Conservation (phyloP, 352 stramenopile species). For the Phytophthora sansomeana region DNA sequence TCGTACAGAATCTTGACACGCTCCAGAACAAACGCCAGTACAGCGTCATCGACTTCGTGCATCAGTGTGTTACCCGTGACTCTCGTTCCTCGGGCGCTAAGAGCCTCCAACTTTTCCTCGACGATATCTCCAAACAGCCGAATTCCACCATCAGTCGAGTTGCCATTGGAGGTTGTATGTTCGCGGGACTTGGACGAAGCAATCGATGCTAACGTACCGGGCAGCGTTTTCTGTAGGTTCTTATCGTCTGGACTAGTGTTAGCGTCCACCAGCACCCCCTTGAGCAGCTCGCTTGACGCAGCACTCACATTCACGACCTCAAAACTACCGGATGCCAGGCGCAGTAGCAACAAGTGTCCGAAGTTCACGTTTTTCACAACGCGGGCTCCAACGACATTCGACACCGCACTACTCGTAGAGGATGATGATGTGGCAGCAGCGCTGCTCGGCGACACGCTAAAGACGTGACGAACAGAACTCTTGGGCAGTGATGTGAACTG, state of each 20-base stretch:
- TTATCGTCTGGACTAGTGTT: conserved; percentile 12
- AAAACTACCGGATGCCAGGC: conserved; percentile 73
- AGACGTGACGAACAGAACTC: conserved; percentile 79
- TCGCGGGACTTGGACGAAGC: conserved; percentile 43
- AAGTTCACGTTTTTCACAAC: conserved; percentile 83
- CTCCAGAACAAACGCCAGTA: conserved; percentile 79
- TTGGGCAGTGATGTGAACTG: conserved; percentile 68
- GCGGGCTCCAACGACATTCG: conserved; percentile 69
- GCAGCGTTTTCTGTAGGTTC: conserved; percentile 50
- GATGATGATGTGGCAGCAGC: no score
- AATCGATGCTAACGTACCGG: conserved; percentile 62
- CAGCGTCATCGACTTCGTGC: conserved; percentile 70
- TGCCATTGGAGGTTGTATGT: conserved; percentile 12
- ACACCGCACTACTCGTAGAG: conserved; percentile 30
- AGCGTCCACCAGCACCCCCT: conserved; percentile 50
- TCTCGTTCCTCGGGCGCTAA: conserved; percentile 65
- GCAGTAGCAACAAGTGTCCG: conserved; percentile 78
- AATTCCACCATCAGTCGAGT: conserved; percentile 36
- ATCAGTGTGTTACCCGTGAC: conserved; percentile 73
- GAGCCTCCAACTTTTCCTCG: conserved; percentile 61
- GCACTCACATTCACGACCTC: conserved; percentile 85
- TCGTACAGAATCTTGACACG: conserved; percentile 81
- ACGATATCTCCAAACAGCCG: conserved; percentile 66
- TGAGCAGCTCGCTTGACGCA: conserved; percentile 75
- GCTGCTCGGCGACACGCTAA: conserved; percentile 69